Evolutionary conservation across 164 flowering plant species (phyloP).

Genomic region (Santalum album): DNA sequence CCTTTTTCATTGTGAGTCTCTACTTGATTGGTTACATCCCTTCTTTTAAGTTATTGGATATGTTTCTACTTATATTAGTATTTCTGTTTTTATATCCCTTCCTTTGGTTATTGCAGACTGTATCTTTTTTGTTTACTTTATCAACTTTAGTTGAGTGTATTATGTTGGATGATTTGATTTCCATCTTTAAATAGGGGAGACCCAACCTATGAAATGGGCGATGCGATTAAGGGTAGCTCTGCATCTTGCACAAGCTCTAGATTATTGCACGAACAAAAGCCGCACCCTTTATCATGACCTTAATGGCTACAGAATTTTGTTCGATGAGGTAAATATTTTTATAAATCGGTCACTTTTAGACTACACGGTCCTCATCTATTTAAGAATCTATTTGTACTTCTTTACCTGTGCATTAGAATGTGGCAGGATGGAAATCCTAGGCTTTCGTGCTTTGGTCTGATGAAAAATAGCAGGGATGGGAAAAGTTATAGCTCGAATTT

Average conservation of each 20-base stretch:
- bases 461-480: conserved; percentile 64
- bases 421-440: conserved; percentile 56
- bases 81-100: too few relatives aligned
- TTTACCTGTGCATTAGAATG: conserved; percentile 8
- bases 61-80: too few relatives aligned
- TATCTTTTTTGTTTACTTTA: too few relatives aligned
- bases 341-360: neutral
- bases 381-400: neutral
- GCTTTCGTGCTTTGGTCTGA: conserved; percentile 59
- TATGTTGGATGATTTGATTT: neutral
- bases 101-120: too few relatives aligned
- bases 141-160: neutral
- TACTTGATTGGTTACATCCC: neutral
- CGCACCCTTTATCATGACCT: conserved; percentile 63
- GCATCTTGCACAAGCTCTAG: conserved; percentile 51
- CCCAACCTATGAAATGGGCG: conserved; percentile 59
- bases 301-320: conserved; percentile 55
- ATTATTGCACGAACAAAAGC: conserved; percentile 50
- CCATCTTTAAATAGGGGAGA: conserved; percentile 38
- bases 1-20: conserved; percentile 47
- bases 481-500: conserved; percentile 65
- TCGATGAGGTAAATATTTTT: conserved; percentile 41
- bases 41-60: too few relatives aligned
- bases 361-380: neutral
- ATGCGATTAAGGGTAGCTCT: conserved; percentile 58